Evolutionary conservation across 352 stramenopile species (phyloP).

Genomic region (Phytopythium boreale): DNA sequence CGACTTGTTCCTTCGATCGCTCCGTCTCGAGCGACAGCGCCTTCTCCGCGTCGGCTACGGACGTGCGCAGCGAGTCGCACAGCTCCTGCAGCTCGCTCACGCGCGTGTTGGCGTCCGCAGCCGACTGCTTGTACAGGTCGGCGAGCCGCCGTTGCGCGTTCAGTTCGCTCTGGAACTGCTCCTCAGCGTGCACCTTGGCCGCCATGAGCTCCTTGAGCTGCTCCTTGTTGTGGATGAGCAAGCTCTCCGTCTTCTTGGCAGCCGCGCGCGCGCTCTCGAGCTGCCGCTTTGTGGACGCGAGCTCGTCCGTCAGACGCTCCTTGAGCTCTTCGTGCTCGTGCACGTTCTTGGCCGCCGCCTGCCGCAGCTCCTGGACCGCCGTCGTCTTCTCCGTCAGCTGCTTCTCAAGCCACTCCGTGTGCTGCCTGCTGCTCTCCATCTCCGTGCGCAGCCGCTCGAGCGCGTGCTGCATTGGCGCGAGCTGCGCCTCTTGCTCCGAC

Average conservation of each 20-base stretch:
- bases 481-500: slow-evolving; percentile 54
- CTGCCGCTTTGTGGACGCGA: slow-evolving; percentile 43
- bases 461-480: slow-evolving; percentile 49
- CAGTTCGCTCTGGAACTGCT: slow-evolving; percentile 65
- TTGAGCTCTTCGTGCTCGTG: slow-evolving; percentile 60
- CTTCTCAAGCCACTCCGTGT: slow-evolving; percentile 65
- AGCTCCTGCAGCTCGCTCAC: slow-evolving; percentile 55
- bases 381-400: slow-evolving; percentile 69
- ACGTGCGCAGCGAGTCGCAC: slow-evolving; percentile 54
- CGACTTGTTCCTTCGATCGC: slow-evolving; percentile 60
- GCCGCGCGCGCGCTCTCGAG: slow-evolving; percentile 56
- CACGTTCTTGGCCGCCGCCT: slow-evolving; percentile 45
- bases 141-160: slow-evolving; percentile 62
- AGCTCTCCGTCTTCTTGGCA: slow-evolving; percentile 63
- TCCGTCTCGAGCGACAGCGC: slow-evolving; percentile 59
- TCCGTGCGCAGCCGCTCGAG: slow-evolving; percentile 52
- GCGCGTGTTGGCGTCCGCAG: slow-evolving; percentile 43
- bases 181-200: slow-evolving; percentile 54
- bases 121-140: slow-evolving; percentile 71
- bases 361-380: slow-evolving; percentile 54
- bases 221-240: slow-evolving; percentile 62
- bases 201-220: slow-evolving; percentile 67
- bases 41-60: slow-evolving; percentile 58
- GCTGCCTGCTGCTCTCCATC: slow-evolving; percentile 42
- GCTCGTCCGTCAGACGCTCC: slow-evolving; percentile 42